Conservation (phyloP, 1,139 yeast species). For the Debaryomycetaceae sp. region DNA sequence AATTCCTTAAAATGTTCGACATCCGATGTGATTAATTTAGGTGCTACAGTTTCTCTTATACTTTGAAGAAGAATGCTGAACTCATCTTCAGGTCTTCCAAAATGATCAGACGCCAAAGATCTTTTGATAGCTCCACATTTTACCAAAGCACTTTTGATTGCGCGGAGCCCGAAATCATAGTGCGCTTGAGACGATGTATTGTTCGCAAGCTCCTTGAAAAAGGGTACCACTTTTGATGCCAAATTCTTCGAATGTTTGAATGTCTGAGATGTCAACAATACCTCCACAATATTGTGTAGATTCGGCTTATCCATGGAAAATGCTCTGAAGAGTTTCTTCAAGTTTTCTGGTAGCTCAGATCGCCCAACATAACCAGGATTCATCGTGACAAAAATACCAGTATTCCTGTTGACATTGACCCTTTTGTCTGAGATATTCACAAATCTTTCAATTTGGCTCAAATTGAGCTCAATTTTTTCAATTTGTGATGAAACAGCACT, state of each 20-base stretch:
- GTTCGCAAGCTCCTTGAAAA: constrained; percentile 44
- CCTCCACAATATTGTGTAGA: constrained; percentile 64
- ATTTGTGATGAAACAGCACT: constrained; percentile 87
- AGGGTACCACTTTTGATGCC: constrained; percentile 51
- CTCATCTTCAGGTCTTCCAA: constrained; percentile 23
- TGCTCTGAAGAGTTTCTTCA: constrained; percentile 73
- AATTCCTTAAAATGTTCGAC: constrained; percentile 32
- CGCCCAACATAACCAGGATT: constrained; percentile 90
- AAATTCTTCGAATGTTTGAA: constrained; percentile 48
- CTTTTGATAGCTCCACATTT: constrained; percentile 55
- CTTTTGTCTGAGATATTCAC: constrained; percentile 51
- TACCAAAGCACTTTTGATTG: constrained; percentile 63
- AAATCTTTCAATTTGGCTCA: constrained; percentile 18
- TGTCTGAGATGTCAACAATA: constrained; percentile 70
- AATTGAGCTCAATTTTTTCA: constrained; percentile 63
- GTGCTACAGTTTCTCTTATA: constrained; percentile 57
- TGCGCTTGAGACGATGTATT: constrained; percentile 57
- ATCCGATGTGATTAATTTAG: constrained; percentile 60
- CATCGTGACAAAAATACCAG: constrained; percentile 87
- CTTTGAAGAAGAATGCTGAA: constrained; percentile 47
- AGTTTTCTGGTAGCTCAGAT: constrained; percentile 77
- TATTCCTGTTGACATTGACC: constrained; percentile 42
- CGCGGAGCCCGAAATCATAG: constrained; percentile 87
- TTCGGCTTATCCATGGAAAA: constrained; percentile 79
- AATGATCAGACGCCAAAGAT: constrained; percentile 3